Evolutionary conservation across 192 early-diverging fungal genomes (phyloP).

Genomic region (Coemansia sp.): DNA sequence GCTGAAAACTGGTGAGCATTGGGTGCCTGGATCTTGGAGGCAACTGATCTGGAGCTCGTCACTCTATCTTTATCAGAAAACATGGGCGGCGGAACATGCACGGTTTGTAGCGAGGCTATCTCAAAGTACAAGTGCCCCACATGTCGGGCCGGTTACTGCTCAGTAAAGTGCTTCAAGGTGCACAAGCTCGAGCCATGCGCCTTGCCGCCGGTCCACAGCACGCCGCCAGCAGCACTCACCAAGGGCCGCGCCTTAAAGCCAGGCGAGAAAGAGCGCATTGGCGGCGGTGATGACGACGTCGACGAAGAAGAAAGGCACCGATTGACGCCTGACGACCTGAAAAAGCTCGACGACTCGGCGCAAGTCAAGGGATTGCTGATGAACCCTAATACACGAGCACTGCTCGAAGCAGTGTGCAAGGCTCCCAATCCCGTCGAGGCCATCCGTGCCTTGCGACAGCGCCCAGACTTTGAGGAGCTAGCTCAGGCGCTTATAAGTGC

Average conservation of each 20-base stretch:
- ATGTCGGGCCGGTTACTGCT: constrained; percentile 43
- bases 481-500: constrained; percentile 38
- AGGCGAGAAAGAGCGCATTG: neutral
- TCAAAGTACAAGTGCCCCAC: constrained; percentile 52
- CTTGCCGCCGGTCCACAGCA: neutral
- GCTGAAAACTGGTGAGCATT: neutral
- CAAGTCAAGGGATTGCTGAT: constrained; percentile 22
- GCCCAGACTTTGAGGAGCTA: constrained; percentile 38
- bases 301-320: constrained; percentile 33
- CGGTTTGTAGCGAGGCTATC: constrained; percentile 27
- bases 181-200: constrained; percentile 42
- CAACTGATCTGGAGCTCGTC: neutral
- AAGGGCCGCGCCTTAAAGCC: neutral
- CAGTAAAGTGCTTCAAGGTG: constrained; percentile 36
- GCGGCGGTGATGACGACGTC: constrained; percentile 29
- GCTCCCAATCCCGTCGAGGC: constrained; percentile 33
- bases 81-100: constrained; percentile 22
- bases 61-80: neutral
- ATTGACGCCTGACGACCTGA: constrained; percentile 20
- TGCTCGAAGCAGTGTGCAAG: constrained; percentile 25
- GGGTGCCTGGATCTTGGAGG: neutral
- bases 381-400: constrained; percentile 20
- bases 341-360: constrained; percentile 13
- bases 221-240: neutral
- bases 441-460: constrained; percentile 38